These are phyloP conservation scores for Aspergillus eucalypticola DNA, from an alignment of 2,329 filamentous ascomycete species.

Conservation along the genomic window DNA sequence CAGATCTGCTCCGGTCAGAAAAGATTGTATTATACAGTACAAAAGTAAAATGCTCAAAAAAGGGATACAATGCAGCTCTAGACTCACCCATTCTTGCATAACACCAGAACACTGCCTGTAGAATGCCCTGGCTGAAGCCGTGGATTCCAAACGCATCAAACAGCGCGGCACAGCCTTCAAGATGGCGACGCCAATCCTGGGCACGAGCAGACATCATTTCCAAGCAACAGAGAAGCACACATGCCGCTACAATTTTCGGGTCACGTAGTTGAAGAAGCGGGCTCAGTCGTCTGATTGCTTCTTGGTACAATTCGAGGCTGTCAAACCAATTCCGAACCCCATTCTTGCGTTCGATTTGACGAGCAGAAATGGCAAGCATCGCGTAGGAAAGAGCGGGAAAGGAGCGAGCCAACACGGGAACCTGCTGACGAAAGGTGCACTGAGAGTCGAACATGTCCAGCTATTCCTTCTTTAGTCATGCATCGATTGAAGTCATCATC, in stretches of 20 bases:
- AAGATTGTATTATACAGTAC: not conserved
- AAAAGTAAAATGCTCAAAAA: not conserved
- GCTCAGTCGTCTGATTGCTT: conserved; percentile 52
- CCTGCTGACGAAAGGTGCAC: conserved; percentile 54
- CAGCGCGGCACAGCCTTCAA: conserved; percentile 58
- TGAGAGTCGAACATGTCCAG: conserved; percentile 60
- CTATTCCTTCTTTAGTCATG: conserved; percentile 25
- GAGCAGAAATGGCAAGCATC: conserved; percentile 56
- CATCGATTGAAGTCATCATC: no score
- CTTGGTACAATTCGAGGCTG: conserved; percentile 56
- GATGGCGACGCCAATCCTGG: conserved; percentile 57
- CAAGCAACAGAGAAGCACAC: conserved; percentile 56
- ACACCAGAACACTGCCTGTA: conserved; percentile 60
- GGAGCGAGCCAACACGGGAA: conserved; percentile 52
- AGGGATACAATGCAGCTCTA: not conserved
- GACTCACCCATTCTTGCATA: conserved; percentile 56
- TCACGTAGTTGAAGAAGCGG: conserved; percentile 51
- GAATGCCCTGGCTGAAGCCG: conserved; percentile 53
- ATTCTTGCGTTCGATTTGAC: conserved; percentile 55
- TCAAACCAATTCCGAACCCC: conserved; percentile 48
- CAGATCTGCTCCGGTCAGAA: conserved; percentile 43
- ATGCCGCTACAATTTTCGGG: conserved; percentile 54
- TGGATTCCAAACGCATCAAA: conserved; percentile 54
- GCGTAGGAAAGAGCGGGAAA: conserved; percentile 51
- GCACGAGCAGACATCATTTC: conserved; percentile 55